Base-by-base conservation (phyloP, 352 stramenopile genomes). In the Phytophthora chlamydospora region DNA sequence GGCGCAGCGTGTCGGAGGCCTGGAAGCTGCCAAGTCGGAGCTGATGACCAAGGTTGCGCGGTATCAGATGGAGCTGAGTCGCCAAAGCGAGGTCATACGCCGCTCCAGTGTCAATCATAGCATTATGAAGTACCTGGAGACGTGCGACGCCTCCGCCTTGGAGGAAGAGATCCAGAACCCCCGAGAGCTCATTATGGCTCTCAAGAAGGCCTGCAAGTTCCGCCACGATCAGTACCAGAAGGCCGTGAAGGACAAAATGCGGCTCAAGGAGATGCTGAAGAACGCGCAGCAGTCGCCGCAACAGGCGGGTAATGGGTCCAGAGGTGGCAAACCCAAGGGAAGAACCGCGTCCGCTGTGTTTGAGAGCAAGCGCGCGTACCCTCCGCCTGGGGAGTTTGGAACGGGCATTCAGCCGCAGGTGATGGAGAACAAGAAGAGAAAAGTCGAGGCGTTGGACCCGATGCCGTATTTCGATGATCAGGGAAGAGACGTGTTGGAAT, bases 121-220 rank as follows among this genome's bases (percentile, higher is more conserved):
- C 63, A 89, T 93, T 50, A 62, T 88, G 35, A 78, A 76, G 17
- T 93, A 81, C 42, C 55, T 93, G 38, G 80, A 91, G 54, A 85
- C 82, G 32, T 90, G 83, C 49, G 81, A 93, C 47, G 70, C 73
- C 11, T 76, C 85, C 1, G 73, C 71, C 24, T 47, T 93, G 44
- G 84, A 93, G 54, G 81, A 91, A 6, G 82, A 93, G 44, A 77
- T 93, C 7, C 80, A 88, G 47, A 91, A 93, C 66, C 84, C 84
- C 6, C 73, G 78, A 29, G 82, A 93, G 41, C 66, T 91, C 1
- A 89, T 93, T 36, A 68, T 81, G 52, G 84, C 84, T 19, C 68
- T 93, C 24, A 93, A 93, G 62, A 93, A 93, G 53, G 84, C 83
- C 10, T 93, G 83, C 68, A 75, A 78, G 66, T 93, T 91, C 50